A percentile compares a stretch with the other conserved stretches of the same genome.
phyloP scores from a whole-genome alignment of 768 basidiomycete genomes.

The Boletus sp. region DNA sequence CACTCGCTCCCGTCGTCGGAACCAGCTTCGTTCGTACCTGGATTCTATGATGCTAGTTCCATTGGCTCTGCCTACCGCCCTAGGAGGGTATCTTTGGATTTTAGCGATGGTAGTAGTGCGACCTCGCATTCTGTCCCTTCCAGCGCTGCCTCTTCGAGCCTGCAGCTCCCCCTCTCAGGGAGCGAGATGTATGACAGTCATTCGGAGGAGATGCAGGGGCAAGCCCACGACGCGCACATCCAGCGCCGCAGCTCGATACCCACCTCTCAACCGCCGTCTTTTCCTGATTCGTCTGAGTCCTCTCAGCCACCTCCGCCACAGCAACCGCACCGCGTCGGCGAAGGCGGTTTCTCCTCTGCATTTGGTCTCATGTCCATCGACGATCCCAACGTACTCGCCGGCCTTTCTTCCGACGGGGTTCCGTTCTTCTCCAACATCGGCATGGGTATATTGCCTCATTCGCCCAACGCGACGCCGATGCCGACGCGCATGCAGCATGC shows the following conservation, averaged over 20 bases:
- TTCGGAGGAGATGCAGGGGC: slow-evolving; percentile 28
- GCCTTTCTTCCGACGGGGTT: slow-evolving; percentile 53
- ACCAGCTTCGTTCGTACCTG: slow-evolving; percentile 20
- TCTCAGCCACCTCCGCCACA: slow-evolving; percentile 8
- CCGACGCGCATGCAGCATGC: slow-evolving; percentile 30
- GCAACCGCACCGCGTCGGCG: slow-evolving; percentile 20
- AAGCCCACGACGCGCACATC: slow-evolving; percentile 12
- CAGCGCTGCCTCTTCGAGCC: slow-evolving; percentile 51
- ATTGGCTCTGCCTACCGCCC: slow-evolving; percentile 30
- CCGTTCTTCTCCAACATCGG: slow-evolving; percentile 56
- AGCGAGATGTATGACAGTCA: slow-evolving; percentile 29
- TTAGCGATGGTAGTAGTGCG: slow-evolving; percentile 45
- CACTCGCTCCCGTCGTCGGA: slow-evolving; percentile 24
- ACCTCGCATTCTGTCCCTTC: slow-evolving; percentile 47
- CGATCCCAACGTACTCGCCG: slow-evolving; percentile 66
- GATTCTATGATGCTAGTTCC: slow-evolving; percentile 15
- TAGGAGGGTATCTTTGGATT: slow-evolving; percentile 36
- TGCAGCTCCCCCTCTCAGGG: slow-evolving; percentile 46
- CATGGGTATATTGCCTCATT: slow-evolving; percentile 31
- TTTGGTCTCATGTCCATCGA: slow-evolving; percentile 79
- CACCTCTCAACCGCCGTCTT: slow-evolving; percentile 12
- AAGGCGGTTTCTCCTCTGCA: slow-evolving; percentile 53
- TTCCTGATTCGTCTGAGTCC: neutral
- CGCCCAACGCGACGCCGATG: slow-evolving; percentile 52
- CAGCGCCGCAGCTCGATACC: slow-evolving; percentile 19